Percentiles rank a stretch among this genome's conserved stretches.
Conservation (phyloP, 352 stramenopile species). For the Globisporangium viniferum region DNA sequence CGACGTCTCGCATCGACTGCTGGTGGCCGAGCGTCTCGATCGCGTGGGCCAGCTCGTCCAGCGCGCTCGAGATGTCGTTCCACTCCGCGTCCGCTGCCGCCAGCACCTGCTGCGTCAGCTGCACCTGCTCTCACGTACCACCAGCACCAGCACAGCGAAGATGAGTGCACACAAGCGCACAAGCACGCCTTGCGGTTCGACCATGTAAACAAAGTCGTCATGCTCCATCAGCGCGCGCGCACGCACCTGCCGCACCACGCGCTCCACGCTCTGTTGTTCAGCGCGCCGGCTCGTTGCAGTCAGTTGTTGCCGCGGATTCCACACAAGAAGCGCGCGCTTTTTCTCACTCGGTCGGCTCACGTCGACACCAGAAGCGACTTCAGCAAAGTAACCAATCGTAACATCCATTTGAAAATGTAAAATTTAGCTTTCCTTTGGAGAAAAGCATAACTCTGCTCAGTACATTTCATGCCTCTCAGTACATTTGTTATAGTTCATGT, state of each 20-base stretch:
- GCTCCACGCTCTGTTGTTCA: conserved; percentile 15
- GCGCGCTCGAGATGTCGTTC: conserved; percentile 30
- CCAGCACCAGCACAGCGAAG: conserved; percentile 5
- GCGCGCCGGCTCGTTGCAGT: neutral
- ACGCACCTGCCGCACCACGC: conserved; percentile 20
- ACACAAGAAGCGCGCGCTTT: neutral
- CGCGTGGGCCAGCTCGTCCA: conserved; percentile 42
- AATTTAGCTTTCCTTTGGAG: too few relatives aligned
- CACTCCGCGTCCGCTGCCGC: conserved; percentile 33
- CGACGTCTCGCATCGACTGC: conserved; percentile 26
- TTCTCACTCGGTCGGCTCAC: too few relatives aligned
- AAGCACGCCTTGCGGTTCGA: too few relatives aligned
- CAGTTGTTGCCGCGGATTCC: neutral
- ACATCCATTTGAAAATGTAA: too few relatives aligned
- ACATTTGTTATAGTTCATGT: too few relatives aligned
- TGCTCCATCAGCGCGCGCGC: too few relatives aligned
- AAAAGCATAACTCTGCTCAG: too few relatives aligned
- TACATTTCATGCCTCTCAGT: too few relatives aligned
- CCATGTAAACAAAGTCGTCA: neutral
- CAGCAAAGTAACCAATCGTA: too few relatives aligned
- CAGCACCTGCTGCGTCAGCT: conserved; percentile 36
- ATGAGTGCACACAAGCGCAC: neutral
- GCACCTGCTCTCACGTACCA: conserved; percentile 26
- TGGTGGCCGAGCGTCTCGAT: conserved; percentile 37
- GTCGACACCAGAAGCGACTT: conserved; percentile 1